Evolutionary conservation across 2,329 filamentous ascomycete species (phyloP).

Genomic region (Cladophialophora yegresii): DNA sequence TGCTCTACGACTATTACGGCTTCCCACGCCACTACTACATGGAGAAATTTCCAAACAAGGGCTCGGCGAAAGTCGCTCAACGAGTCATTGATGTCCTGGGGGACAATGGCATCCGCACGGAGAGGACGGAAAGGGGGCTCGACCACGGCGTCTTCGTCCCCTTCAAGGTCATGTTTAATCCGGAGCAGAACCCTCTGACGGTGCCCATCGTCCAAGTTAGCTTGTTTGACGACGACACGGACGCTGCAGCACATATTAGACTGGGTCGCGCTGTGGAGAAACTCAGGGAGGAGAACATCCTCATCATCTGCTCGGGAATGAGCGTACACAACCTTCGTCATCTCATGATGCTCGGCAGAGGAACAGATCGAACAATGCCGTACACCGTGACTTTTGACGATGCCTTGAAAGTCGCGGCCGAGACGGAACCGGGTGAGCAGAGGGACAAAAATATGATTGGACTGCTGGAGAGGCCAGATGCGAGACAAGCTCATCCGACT

Average conservation of each 20-base stretch:
- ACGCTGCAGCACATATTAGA: constrained; percentile 65
- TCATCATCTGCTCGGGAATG: constrained; percentile 73
- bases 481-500: constrained; percentile 63
- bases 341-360: constrained; percentile 47
- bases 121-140: constrained; percentile 64
- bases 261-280: constrained; percentile 66
- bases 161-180: constrained; percentile 63
- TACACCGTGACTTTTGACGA: constrained; percentile 67
- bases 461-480: constrained; percentile 55
- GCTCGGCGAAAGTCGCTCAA: constrained; percentile 61
- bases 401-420: constrained; percentile 66
- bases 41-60: constrained; percentile 65
- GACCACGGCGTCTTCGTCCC: constrained; percentile 76
- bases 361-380: constrained; percentile 50
- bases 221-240: constrained; percentile 62
- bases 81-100: constrained; percentile 59
- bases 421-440: constrained; percentile 45
- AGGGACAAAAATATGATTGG: constrained; percentile 50
- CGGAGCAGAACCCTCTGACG: constrained; percentile 61
- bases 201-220: constrained; percentile 74
- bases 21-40: constrained; percentile 71
- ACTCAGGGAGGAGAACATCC: constrained; percentile 67
- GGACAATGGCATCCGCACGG: constrained; percentile 60
- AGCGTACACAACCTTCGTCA: constrained; percentile 70
- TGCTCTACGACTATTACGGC: constrained; percentile 76